These are phyloP conservation scores for Penicillium steckii DNA, from an alignment of 495 filamentous ascomycete species.

Conservation along the genomic window DNA sequence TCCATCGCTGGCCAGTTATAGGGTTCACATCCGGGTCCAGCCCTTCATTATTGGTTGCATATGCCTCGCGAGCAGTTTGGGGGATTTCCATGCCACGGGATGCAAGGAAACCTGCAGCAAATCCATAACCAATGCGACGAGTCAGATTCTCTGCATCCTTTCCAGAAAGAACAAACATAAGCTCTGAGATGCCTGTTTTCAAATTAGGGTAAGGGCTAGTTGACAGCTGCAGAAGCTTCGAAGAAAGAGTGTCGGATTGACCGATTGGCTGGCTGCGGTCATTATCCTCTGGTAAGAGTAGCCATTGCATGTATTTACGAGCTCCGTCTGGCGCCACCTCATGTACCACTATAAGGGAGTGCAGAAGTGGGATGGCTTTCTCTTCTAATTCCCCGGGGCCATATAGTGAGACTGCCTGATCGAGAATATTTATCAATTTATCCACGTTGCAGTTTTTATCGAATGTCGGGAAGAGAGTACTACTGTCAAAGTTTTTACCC, in stretches of 20 bases:
- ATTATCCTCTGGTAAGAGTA: conserved; percentile 72
- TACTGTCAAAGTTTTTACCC: conserved; percentile 38
- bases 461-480: conserved; percentile 63
- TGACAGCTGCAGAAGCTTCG: conserved; percentile 76
- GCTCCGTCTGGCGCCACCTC: conserved; percentile 66
- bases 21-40: conserved; percentile 64
- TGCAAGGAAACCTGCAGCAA: conserved; percentile 84
- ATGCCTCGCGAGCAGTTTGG: conserved; percentile 59
- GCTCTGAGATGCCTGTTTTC: conserved; percentile 69
- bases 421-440: conserved; percentile 71
- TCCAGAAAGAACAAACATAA: conserved; percentile 85
- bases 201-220: conserved; percentile 71
- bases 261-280: conserved; percentile 82
- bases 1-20: conserved; percentile 82
- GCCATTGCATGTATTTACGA: conserved; percentile 59
- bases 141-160: conserved; percentile 71
- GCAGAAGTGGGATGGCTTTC: conserved; percentile 66
- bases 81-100: conserved; percentile 77
- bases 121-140: conserved; percentile 85
- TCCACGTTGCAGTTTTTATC: conserved; percentile 62
- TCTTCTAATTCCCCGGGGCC: conserved; percentile 65
- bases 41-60: conserved; percentile 41
- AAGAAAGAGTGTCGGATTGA: conserved; percentile 67
- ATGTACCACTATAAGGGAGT: conserved; percentile 68
- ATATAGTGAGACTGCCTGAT: conserved; percentile 60